Evolutionary conservation across 2,329 filamentous ascomycete genomes (phyloP), one percentile per base, ranked within the genome.

Genomic region (Gaeumannomyces sp.): DNA sequence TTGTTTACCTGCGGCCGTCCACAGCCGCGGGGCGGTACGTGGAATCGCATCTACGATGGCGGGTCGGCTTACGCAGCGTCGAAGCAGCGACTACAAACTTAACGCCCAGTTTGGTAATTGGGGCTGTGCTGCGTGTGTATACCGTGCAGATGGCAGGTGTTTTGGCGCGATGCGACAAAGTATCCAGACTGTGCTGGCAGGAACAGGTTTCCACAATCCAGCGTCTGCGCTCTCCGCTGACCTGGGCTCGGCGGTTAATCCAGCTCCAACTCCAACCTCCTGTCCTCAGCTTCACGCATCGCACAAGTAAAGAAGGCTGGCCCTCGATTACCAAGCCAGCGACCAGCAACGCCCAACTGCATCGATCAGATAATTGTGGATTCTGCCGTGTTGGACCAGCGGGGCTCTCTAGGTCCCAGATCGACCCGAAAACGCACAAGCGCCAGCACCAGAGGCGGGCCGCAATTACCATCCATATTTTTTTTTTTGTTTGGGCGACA

Each of bases 401-500:
- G 38, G 16, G 38, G 38, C 4, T 7, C 19, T 50, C 38, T 3
- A 50, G 38, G 38, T 35, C 33, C 33, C 33, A 35, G 11, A 14
- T 35, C 33, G 33, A 35, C 13, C 38, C 38, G 16, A 50, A 50
- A 50, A 50, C 45, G 22, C 45, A 14, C 35, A 16, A 38, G 35
- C 35, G 35, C 45, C 10, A 45, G 38, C 4, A 50, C 16, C 16
- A 50, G 16, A 53, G 45, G 45, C 45, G 22, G 45, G 45, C 45
- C 45, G 45, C 45, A 53, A 53, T 53, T 45, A 7, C 14, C 3
- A 28, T 59, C 57, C 29, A 29, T 59, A 19, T 59, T 28, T 28
- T 31, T 59, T 58, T 33, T 53, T 53, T 53, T n/a, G 16, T n/a
- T 35, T 53, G 45, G 8, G 45, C n/a, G 57, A 60, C 62, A 50